Percentiles rank a stretch among this genome's conserved stretches.
Evolutionary conservation across 2,329 filamentous ascomycete genomes (phyloP).

Genomic region (Berkeleyomyces basicola): DNA sequence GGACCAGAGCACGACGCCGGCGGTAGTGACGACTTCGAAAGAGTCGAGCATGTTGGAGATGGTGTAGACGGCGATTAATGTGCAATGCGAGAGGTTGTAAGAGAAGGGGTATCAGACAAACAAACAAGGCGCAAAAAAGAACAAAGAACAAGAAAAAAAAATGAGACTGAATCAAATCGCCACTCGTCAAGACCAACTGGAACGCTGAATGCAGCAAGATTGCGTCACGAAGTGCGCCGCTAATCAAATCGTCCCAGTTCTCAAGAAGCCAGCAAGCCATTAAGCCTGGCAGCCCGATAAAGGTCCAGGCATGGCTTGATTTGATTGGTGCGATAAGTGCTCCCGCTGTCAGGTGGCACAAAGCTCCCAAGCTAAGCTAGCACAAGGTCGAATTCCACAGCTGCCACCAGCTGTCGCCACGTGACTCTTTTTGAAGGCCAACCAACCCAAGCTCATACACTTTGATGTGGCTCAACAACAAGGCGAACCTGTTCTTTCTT

Average conservation of each 20-base stretch:
- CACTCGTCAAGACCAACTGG: background rate
- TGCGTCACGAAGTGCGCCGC: no score
- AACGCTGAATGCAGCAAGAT: no score
- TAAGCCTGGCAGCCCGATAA: slow-evolving; percentile 5
- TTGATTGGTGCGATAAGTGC: slow-evolving; percentile 10
- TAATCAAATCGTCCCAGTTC: no score
- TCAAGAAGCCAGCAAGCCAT: background rate
- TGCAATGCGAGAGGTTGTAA: slow-evolving; percentile 4
- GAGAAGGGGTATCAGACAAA: background rate
- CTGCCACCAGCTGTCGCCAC: background rate
- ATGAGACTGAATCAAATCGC: background rate
- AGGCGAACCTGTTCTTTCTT: slow-evolving; percentile 10
- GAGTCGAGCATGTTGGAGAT: slow-evolving; percentile 57
- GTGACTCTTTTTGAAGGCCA: background rate
- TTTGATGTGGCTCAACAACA: background rate
- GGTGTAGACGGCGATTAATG: background rate
- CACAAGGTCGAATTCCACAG: background rate
- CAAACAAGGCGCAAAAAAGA: background rate
- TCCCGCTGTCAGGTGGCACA: background rate
- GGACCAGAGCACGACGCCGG: slow-evolving; percentile 93
- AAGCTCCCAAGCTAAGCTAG: background rate
- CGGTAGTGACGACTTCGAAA: slow-evolving; percentile 92
- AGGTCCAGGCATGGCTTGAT: background rate
- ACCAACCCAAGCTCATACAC: background rate
- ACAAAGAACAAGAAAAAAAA: background rate